Conservation (phyloP, 2,329 filamentous ascomycete genomes). For the Penicillium capsulatum region DNA sequence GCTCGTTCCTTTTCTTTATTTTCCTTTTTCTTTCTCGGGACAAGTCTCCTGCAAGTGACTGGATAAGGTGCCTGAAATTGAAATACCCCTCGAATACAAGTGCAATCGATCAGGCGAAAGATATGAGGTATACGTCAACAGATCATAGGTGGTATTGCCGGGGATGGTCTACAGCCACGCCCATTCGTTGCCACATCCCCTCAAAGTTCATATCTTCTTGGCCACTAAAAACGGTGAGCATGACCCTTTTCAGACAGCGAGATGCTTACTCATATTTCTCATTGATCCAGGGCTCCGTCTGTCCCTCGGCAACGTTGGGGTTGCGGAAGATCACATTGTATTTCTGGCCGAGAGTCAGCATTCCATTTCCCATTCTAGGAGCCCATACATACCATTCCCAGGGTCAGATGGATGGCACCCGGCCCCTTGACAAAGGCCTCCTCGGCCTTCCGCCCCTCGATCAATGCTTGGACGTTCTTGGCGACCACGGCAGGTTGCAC, state of each 20-base stretch:
- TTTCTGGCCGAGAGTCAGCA: too few species aligned
- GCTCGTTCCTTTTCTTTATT: too few species aligned
- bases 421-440: conserved; percentile 28
- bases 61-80: too few species aligned
- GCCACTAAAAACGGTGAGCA: conserved; percentile 23
- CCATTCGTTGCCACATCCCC: conserved; percentile 33
- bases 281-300: conserved; percentile 33
- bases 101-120: too few species aligned
- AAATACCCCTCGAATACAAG: too few species aligned
- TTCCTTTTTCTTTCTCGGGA: too few species aligned
- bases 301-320: conserved; percentile 31
- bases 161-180: conserved; percentile 26
- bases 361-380: too few species aligned
- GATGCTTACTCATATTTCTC: conserved; percentile 33
- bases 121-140: too few species aligned
- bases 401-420: conserved; percentile 32
- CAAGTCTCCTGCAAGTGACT: too few species aligned
- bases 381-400: conserved; percentile 36
- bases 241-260: background rate
- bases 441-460: conserved; percentile 25
- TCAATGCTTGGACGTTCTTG: conserved; percentile 22
- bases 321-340: conserved; percentile 38
- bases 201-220: conserved; percentile 39
- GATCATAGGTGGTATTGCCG: conserved; percentile 35
- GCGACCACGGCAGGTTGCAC: conserved; percentile 32